A percentile compares a stretch with the other conserved stretches of the same genome.
These are phyloP conservation scores for Ruellia speciosa DNA, from an alignment of 305 asterid species.

Conservation along the genomic window DNA sequence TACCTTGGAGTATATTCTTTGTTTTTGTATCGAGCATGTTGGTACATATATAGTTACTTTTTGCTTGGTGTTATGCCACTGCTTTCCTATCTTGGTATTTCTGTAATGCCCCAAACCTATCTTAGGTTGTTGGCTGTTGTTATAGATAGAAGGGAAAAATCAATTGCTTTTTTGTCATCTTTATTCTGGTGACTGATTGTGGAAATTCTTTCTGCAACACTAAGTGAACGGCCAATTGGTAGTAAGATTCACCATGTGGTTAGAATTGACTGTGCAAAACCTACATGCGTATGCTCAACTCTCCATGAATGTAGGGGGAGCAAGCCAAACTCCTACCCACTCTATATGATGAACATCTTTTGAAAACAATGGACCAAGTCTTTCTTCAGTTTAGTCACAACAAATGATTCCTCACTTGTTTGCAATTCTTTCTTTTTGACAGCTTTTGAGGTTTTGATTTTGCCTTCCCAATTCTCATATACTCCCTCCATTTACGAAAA, in stretches of 20 bases:
- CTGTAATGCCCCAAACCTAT: not conserved
- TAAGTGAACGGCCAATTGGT: not conserved
- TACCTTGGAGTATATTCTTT: constrained; percentile 4
- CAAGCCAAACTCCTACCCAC: constrained; percentile 5
- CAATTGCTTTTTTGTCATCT: not conserved
- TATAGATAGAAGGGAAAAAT: too few species aligned
- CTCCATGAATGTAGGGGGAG: not conserved
- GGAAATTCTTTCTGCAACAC: not conserved
- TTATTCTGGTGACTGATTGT: not conserved
- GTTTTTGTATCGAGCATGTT: constrained; percentile 2
- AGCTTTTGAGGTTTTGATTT: not conserved
- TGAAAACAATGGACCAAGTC: not conserved
- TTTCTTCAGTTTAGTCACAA: not conserved
- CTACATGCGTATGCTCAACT: not conserved
- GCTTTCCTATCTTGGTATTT: not conserved
- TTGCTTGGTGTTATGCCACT: too few species aligned
- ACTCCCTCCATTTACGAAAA: too few species aligned
- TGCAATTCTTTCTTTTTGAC: not conserved
- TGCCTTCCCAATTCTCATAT: not conserved
- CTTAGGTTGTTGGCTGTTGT: constrained; percentile 3
- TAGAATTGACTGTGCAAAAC: not conserved
- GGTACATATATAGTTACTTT: not conserved
- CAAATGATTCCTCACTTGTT: not conserved
- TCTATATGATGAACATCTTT: not conserved
- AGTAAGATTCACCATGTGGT: not conserved